Percentiles rank a stretch among this genome's conserved stretches.
These are phyloP conservation scores for Monosporascus sp. DNA, from an alignment of 2,329 filamentous ascomycete species.

Conservation along the genomic window DNA sequence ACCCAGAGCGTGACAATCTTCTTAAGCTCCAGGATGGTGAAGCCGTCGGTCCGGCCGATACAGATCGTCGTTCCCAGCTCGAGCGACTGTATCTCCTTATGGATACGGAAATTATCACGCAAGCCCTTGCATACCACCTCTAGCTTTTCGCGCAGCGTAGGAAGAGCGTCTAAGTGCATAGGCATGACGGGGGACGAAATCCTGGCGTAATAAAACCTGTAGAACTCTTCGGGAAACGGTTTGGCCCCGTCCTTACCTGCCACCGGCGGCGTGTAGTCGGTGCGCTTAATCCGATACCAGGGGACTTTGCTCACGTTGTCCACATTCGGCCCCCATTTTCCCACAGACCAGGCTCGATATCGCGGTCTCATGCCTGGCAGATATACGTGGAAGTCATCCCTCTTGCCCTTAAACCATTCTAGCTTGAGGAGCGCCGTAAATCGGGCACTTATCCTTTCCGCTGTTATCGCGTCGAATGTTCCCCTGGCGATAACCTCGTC, in stretches of 20 bases:
- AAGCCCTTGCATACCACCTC: constrained; percentile 1
- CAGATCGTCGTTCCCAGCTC: constrained; percentile 8
- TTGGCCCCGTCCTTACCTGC: background rate
- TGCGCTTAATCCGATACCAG: background rate
- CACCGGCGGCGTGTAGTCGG: background rate
- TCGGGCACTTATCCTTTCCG: background rate
- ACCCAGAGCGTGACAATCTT: constrained; percentile 10
- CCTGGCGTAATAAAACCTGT: constrained; percentile 11
- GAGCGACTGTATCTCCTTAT: constrained; percentile 10
- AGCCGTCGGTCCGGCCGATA: constrained; percentile 10
- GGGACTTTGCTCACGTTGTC: background rate
- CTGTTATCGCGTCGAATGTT: background rate
- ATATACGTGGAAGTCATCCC: constrained; percentile 1
- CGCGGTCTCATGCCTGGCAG: constrained; percentile 8
- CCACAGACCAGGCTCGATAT: constrained; percentile 10
- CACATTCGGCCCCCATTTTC: background rate
- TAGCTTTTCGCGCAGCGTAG: background rate
- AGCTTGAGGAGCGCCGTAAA: background rate
- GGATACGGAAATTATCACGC: constrained; percentile 9
- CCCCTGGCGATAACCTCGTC: background rate
- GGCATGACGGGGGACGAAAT: constrained; percentile 14
- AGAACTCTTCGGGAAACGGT: background rate
- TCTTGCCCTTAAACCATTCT: background rate
- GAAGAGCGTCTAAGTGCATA: background rate
- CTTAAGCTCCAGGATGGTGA: constrained; percentile 15